phyloP scores from a whole-genome alignment of 345 rosid species.

The Eucalyptus sp. region DNA sequence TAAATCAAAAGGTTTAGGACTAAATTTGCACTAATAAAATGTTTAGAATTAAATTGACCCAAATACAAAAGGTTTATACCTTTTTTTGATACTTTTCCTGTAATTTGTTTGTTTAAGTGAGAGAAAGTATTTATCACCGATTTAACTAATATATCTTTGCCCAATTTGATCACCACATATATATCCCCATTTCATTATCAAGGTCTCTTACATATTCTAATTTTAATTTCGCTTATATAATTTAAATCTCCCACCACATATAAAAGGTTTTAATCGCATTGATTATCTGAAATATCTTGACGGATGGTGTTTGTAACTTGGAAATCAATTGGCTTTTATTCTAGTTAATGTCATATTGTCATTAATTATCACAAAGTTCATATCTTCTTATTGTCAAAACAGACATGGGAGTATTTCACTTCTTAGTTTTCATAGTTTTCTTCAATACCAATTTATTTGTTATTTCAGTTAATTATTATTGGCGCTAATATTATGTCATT shows the following conservation, averaged over 20 bases:
- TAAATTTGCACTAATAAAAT: too few species aligned
- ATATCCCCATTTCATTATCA: background rate
- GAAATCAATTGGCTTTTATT: background rate
- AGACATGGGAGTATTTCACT: background rate
- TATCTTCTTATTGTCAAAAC: background rate
- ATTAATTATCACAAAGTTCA: background rate
- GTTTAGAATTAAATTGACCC: too few species aligned
- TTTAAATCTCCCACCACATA: background rate
- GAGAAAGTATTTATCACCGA: too few species aligned
- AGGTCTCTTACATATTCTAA: too few species aligned
- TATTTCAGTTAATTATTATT: too few species aligned
- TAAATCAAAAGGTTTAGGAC: too few species aligned
- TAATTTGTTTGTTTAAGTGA: too few species aligned
- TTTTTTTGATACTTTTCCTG: too few species aligned
- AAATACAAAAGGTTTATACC: too few species aligned
- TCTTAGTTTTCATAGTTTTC: too few species aligned
- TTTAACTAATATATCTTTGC: background rate
- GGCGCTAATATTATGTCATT: background rate
- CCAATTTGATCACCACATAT: background rate
- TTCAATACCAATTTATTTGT: background rate
- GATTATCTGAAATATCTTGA: too few species aligned
- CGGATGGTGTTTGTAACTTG: accelerated
- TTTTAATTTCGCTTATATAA: too few species aligned
- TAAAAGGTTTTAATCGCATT: background rate
- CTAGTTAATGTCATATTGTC: background rate